Percentiles rank a stretch among this genome's conserved stretches.
Evolutionary conservation across 2,329 filamentous ascomycete genomes (phyloP).

Genomic region (Triangularia setosa): DNA sequence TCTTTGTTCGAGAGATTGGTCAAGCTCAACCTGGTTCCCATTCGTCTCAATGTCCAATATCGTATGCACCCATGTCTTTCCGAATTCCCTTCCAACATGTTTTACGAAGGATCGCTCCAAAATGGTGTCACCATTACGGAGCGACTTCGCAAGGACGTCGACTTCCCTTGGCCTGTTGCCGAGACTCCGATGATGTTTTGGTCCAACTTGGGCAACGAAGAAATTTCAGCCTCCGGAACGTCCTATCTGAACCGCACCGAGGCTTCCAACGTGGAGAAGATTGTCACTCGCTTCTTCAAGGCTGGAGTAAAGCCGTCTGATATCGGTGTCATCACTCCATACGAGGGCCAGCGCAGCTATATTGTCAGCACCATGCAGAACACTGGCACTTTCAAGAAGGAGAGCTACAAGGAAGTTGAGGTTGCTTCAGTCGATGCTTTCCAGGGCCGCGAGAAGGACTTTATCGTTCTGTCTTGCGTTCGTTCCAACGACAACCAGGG

Average conservation of each 20-base stretch:
- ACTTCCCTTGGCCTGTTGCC: slow-evolving; percentile 94
- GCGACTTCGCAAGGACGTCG: slow-evolving; percentile 84
- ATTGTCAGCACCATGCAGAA: slow-evolving; percentile 99
- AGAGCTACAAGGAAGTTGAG: slow-evolving; percentile 97
- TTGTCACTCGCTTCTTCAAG: slow-evolving; percentile 97
- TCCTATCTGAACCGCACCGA: slow-evolving; percentile 98
- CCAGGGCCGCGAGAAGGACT: slow-evolving; percentile 98
- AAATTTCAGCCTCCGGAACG: slow-evolving; percentile 95
- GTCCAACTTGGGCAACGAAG: slow-evolving; percentile 96
- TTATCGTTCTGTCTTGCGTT: slow-evolving; percentile 95
- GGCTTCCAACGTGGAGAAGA: slow-evolving; percentile 96
- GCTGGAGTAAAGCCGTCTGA: slow-evolving; percentile 90
- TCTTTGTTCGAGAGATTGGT: slow-evolving; percentile 97
- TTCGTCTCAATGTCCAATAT: slow-evolving; percentile 94
- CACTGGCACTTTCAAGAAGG: slow-evolving; percentile 95
- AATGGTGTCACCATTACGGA: slow-evolving; percentile 92
- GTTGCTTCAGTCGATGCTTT: slow-evolving; percentile 98
- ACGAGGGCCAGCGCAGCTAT: slow-evolving; percentile 96
- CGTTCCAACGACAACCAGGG: slow-evolving; percentile 98
- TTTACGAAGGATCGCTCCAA: slow-evolving; percentile 95
- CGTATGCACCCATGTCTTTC: slow-evolving; percentile 98
- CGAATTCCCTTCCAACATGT: slow-evolving; percentile 98
- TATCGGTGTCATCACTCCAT: slow-evolving; percentile 97
- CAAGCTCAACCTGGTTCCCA: slow-evolving; percentile 83
- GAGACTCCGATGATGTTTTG: slow-evolving; percentile 99